Conservation (phyloP, 179 eudicot species). For the Actinidia polygama region DNA sequence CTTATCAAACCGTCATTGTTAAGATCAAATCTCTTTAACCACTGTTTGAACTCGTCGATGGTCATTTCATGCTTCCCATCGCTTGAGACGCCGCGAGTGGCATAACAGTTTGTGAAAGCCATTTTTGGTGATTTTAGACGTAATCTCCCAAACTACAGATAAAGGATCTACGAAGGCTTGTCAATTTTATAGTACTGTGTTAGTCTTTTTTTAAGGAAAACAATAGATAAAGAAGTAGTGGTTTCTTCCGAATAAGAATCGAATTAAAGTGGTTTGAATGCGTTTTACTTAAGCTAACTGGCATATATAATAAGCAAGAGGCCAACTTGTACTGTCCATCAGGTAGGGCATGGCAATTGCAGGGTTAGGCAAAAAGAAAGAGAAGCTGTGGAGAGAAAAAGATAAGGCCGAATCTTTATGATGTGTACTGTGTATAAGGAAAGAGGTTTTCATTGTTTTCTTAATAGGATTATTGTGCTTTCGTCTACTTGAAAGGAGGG, state of each 20-base stretch:
- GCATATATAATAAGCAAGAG: no score
- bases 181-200: background rate
- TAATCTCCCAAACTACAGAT: background rate
- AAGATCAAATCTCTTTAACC: slow-evolving; percentile 40
- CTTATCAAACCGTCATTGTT: slow-evolving; percentile 39
- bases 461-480: no score
- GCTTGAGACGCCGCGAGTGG: slow-evolving; percentile 4
- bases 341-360: no score
- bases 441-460: no score
- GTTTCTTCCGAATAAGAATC: slow-evolving; percentile 22
- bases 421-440: no score
- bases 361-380: no score
- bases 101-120: slow-evolving; percentile 16
- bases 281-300: background rate
- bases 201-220: background rate
- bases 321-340: no score
- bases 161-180: background rate
- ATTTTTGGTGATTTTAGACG: background rate
- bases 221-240: background rate
- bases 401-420: no score
- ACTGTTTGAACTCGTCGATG: slow-evolving; percentile 39
- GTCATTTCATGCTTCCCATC: slow-evolving; percentile 39
- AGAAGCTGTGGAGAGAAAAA: no score
- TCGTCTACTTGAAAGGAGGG: no score
- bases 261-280: background rate